Base-by-base conservation (phyloP, 352 stramenopile genomes). In the Pythium rishiriense region DNA sequence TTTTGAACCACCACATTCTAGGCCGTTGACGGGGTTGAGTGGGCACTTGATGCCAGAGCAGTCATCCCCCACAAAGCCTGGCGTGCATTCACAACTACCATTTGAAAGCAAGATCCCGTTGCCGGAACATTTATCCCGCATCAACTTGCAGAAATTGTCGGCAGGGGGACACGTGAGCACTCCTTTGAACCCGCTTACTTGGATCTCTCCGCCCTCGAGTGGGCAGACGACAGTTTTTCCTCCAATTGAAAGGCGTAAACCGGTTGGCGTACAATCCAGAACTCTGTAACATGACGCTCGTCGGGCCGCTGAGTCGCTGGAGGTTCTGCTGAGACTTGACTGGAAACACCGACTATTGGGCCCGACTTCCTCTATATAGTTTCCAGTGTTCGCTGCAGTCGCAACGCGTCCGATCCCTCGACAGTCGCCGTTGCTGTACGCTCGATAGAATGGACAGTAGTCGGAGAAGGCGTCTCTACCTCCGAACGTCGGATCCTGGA, bases 381-480 rank as follows among this genome's bases (percentile, higher is more conserved):
- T 83, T 15, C 58, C 58, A 3, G 75, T 57, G 49, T 87, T 69
- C 0, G 66, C 37, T 2, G 74, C 55, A 11, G 84, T 90, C 0
- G 72, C 17, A 0, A 72, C 59, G 7, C 68, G 74, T 21, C 80
- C 79, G 57, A 88, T 83, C 7, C 79, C 74, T 21, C 77, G 74
- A 42, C 87, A 95, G 48, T 92, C 87, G 2, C 85, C 85, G 45
- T 92, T 93, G 63, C 78, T 90, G 58, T 90, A 93, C 7, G 73
- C 81, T 2, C 76, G 73, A 55, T 90, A 93, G 55, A 90, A 88
- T 28, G 87, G 85, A 58, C 87, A 95, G 66, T 91, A 94, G 69
- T 95, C 87, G 0, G 81, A 74, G 43, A 79, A 93, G 17, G 79
- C 72, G 51, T 92, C 82, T 21, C 73, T 69, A 1, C 85, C 85